Evolutionary conservation across 2,329 filamentous ascomycete genomes (phyloP).

Genomic region (Colletotrichum musae): DNA sequence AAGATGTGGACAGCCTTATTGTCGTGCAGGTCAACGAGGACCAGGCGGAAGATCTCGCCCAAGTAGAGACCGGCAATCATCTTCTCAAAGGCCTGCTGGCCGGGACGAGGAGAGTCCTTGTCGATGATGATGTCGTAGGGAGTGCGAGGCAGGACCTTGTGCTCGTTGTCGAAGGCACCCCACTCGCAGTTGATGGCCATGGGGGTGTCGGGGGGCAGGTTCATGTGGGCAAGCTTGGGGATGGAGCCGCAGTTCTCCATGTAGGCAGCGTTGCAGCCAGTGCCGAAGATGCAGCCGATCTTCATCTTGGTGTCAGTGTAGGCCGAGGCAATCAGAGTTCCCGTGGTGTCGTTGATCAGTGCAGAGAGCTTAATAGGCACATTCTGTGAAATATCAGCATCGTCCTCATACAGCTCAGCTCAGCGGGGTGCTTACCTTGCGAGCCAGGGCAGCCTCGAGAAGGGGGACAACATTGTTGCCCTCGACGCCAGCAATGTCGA

Average conservation of each 20-base stretch:
- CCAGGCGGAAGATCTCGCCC: constrained; percentile 93
- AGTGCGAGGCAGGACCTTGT: constrained; percentile 87
- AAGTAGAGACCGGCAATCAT: constrained; percentile 97
- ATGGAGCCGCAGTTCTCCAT: constrained; percentile 95
- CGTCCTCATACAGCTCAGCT: background rate
- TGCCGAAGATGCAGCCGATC: constrained; percentile 98
- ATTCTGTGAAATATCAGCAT: constrained; percentile 64
- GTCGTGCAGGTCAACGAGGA: constrained; percentile 88
- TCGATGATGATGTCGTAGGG: constrained; percentile 91
- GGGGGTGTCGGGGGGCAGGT: constrained; percentile 84
- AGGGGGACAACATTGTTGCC: constrained; percentile 91
- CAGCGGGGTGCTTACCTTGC: constrained; percentile 64
- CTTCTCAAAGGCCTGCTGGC: constrained; percentile 97
- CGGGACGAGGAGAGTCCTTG: constrained; percentile 90
- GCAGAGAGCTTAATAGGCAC: constrained; percentile 94
- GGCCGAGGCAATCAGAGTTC: constrained; percentile 94
- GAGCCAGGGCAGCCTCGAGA: constrained; percentile 83
- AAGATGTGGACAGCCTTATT: constrained; percentile 84
- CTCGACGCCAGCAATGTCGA: constrained; percentile 93
- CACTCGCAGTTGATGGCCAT: constrained; percentile 99
- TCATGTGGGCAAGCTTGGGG: constrained; percentile 93
- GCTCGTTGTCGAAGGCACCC: constrained; percentile 96
- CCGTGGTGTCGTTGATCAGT: constrained; percentile 97
- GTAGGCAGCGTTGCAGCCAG: constrained; percentile 97
- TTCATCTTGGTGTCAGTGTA: constrained; percentile 96